These are phyloP conservation scores for Trametes versicolor DNA, from an alignment of 1,284 basidiomycete genomes.

Conservation along the genomic window DNA sequence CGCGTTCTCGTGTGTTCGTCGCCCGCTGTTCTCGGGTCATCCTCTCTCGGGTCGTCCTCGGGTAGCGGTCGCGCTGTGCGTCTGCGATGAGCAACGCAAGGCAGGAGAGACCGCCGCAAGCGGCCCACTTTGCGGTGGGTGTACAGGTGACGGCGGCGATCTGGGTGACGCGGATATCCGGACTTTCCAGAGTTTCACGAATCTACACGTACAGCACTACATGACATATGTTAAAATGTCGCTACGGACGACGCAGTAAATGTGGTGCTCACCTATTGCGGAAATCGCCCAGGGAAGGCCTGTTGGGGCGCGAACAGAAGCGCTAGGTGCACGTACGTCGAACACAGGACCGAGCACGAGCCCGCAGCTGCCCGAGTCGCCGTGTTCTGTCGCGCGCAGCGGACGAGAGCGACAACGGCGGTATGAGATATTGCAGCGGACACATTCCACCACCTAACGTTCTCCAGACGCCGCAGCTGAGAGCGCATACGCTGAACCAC, in stretches of 20 bases:
- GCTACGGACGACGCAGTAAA: too few species aligned
- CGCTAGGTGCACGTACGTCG: constrained; percentile 79
- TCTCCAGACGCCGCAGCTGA: too few species aligned
- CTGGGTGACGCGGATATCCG: constrained; percentile 42
- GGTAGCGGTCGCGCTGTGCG: constrained; percentile 55
- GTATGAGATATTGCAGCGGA: too few species aligned
- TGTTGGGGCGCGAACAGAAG: constrained; percentile 80
- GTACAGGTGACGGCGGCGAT: constrained; percentile 49
- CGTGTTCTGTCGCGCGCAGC: constrained; percentile 43
- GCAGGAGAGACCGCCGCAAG: constrained; percentile 76
- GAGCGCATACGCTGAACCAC: too few species aligned
- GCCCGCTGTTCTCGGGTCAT: constrained; percentile 78
- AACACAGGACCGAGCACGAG: constrained; percentile 78
- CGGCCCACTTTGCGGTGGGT: too few species aligned
- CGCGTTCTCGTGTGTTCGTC: constrained; percentile 76
- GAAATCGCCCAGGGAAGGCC: constrained; percentile 71
- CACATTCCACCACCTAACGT: too few species aligned
- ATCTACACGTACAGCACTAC: constrained; percentile 36
- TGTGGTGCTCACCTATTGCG: constrained; percentile 44
- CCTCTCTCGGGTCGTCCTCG: constrained; percentile 36
- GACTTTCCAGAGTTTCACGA: constrained; percentile 42
- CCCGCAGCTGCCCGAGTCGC: constrained; percentile 71
- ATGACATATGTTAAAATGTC: constrained; percentile 17
- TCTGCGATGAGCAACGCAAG: constrained; percentile 45
- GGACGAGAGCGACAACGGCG: constrained; percentile 61